A percentile compares a stretch with the other conserved stretches of the same genome.
Conservation (phyloP, 2,329 filamentous ascomycete species). For the Venturia effusa region DNA sequence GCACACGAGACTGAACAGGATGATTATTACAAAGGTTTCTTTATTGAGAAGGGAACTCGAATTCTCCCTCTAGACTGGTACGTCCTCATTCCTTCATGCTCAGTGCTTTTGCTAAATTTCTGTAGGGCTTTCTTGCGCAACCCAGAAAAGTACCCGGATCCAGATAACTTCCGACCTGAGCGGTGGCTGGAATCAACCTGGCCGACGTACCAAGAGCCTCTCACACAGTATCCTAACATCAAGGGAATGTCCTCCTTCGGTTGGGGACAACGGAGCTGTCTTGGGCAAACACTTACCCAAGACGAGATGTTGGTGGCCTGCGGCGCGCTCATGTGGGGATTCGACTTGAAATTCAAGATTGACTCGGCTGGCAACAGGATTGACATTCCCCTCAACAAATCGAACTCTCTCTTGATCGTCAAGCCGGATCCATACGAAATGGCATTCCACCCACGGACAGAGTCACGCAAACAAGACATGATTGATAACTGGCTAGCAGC, state of each 20-base stretch:
- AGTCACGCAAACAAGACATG: conserved; percentile 21
- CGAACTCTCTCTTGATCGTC: conserved; percentile 46
- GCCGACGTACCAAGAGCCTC: conserved; percentile 54
- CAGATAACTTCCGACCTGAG: conserved; percentile 52
- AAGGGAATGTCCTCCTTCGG: conserved; percentile 55
- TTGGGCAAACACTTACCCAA: conserved; percentile 52
- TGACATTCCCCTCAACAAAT: conserved; percentile 38
- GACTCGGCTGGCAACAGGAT: conserved; percentile 32
- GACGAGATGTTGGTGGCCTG: conserved; percentile 42
- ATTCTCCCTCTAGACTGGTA: conserved; percentile 15
- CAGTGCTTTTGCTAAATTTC: neutral
- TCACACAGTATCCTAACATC: conserved; percentile 52
- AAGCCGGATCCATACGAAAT: conserved; percentile 46
- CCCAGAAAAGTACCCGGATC: conserved; percentile 48
- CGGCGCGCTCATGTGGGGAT: conserved; percentile 37
- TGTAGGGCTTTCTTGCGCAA: conserved; percentile 47
- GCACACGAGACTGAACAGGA: conserved; percentile 42
- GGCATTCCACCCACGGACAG: conserved; percentile 41
- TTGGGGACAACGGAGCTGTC: conserved; percentile 51
- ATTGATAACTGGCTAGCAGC: conserved; percentile 7
- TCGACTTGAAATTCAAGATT: conserved; percentile 38
- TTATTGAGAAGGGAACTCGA: conserved; percentile 38
- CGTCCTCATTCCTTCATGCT: neutral
- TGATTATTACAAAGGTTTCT: conserved; percentile 42
- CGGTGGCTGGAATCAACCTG: conserved; percentile 52